Base-by-base conservation (phyloP, 1,284 basidiomycete genomes). In the Cryptococcus sp. region DNA sequence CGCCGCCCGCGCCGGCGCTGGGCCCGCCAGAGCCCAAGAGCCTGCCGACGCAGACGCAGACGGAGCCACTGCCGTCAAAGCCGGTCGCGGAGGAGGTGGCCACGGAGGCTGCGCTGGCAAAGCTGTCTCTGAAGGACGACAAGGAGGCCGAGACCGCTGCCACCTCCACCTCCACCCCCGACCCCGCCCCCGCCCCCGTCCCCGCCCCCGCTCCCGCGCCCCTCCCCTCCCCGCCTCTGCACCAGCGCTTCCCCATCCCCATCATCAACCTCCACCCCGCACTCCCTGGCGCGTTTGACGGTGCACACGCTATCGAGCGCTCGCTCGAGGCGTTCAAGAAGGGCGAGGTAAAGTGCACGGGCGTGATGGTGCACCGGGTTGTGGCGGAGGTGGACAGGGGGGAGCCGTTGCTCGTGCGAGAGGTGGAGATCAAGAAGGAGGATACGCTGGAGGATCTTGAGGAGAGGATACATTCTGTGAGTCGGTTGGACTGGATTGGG, bases 251-350 rank as follows among this genome's bases (percentile, higher is more conserved):
- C 53, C 80, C 83, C 5, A 85, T 95, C 6, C 88, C 91, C 0
- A 89, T 96, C 64, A 96, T 98, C 80, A 98, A 98, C 73, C 81
- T 98, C 11, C 96, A 98, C 70, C 95, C 96, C 9, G 96, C 95
- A 5, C 80, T 98, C 2, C 96, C 96, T 0, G 91, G 91, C 0
- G 86, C 88, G 6, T 98, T 98, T 66, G 94, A 97, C 67, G 96
- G 96, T 9, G 86, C 91, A 4, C 83, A 89, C 68, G 93, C 94
- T 1, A 91, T 98, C 55, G 84, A 88, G 56, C 81, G 95, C 21
- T 91, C 93, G 2, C 94, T 85, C 71, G 90, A 91, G 61, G 93
- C 93, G 0, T 95, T 88, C 73, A 82, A 89, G 69, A 82, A 81
- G 56, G 91, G 90, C 4, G 86, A 91, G 70, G 85, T 93, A 52